Evolutionary conservation across 805 yeast species (phyloP).

Genomic region (Wickerhamiella sorbophila): DNA sequence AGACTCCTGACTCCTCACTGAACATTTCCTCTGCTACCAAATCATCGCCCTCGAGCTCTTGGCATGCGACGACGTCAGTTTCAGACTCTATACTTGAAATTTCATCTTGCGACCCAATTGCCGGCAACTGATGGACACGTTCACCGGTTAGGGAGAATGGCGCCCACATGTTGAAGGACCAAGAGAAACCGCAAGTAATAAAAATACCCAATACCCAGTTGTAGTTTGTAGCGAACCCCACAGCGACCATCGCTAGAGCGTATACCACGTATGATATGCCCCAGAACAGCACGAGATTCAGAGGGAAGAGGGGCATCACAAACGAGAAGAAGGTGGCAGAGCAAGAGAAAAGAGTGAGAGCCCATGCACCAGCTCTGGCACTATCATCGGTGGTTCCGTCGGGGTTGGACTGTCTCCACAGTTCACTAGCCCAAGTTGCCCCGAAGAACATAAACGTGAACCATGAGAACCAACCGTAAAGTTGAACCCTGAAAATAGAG

Average conservation of each 20-base stretch:
- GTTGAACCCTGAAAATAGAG: constrained; percentile 40
- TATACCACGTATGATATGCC: constrained; percentile 36
- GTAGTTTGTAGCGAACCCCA: constrained; percentile 33
- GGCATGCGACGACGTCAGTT: constrained; percentile 5
- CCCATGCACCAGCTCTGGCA: constrained; percentile 24
- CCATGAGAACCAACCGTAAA: constrained; percentile 57
- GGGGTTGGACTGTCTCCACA: constrained; percentile 32
- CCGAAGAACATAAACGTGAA: constrained; percentile 53
- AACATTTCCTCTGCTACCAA: not conserved
- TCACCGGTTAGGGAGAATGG: constrained; percentile 50
- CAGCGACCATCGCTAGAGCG: constrained; percentile 33
- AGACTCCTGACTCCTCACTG: constrained; percentile 25
- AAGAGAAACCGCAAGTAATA: constrained; percentile 42
- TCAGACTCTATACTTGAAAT: constrained; percentile 4
- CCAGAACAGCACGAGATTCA: constrained; percentile 30
- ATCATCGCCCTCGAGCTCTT: not conserved
- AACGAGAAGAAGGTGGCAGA: constrained; percentile 19
- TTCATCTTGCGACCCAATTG: constrained; percentile 20
- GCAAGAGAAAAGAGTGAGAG: constrained; percentile 24
- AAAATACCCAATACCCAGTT: constrained; percentile 34
- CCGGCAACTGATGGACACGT: constrained; percentile 21
- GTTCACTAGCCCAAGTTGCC: constrained; percentile 49
- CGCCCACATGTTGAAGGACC: constrained; percentile 57
- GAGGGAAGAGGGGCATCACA: constrained; percentile 8
- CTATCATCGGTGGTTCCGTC: constrained; percentile 20